Evolutionary conservation across 768 basidiomycete genomes (phyloP), one percentile per base, ranked within the genome.

Genomic region (Leucosporidium scottii): DNA sequence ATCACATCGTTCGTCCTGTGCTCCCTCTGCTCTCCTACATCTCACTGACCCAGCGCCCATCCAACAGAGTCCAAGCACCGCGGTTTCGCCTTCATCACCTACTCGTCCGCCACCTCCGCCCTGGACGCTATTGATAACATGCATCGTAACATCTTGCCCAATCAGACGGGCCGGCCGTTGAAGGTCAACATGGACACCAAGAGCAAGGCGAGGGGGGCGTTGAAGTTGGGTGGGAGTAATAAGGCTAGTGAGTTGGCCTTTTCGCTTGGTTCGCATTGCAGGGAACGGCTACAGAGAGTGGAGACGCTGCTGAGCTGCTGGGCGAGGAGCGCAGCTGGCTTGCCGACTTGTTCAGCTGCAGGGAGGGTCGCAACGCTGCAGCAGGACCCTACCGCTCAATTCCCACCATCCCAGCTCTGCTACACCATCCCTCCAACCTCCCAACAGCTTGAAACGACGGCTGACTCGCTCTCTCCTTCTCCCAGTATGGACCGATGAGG

Each of bases 81-180:
- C 55, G 94, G 93, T 15, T 97, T 93, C 80, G 94, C 87, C 13
- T 97, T 97, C 76, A 85, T 97, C 58, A 93, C 92, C 2, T 98
- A 85, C 77, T 80, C 85, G 17, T 87, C 87, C 10, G 77, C 88
- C 13, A 83, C 84, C 28, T 91, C 94, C 78, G 93, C 94, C 7
- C 88, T 90, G 76, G 93, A 97, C 77, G 94, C 94, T 34, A 94
- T 97, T 68, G 94, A 98, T 82, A 98, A 98, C 80, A 97, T 93
- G 90, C 93, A 98, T 79, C 81, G 59, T n/a, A 73, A 73, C 47
- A 50, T 59, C 15, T 36, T 73, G 20, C 68, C 65, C 1, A 63
- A 47, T 64, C 63, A 30, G 67, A 73, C 57, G 58, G 68, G 68
- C 3, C 84, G 84, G 67, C 86, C 88, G 61, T 79, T 90, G 69